These are phyloP conservation scores for Coemansia sp. DNA, from an alignment of 371 early-diverging fungal genomes.

Conservation along the genomic window DNA sequence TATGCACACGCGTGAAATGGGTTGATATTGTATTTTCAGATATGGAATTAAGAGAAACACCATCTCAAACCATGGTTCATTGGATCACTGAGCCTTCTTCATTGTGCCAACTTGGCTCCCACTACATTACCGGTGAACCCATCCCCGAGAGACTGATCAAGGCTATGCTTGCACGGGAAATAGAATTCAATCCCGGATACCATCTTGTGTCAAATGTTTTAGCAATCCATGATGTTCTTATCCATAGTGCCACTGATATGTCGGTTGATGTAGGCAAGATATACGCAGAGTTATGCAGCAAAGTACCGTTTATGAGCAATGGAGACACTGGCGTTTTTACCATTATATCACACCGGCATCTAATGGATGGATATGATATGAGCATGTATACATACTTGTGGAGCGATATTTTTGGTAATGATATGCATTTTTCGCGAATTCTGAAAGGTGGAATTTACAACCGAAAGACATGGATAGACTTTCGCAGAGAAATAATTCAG, in stretches of 20 bases:
- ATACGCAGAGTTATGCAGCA: constrained; percentile 61
- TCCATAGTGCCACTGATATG: constrained; percentile 55
- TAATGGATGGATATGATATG: constrained; percentile 80
- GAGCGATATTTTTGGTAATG: constrained; percentile 77
- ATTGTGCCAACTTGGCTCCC: constrained; percentile 64
- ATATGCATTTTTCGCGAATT: constrained; percentile 75
- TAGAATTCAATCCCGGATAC: constrained; percentile 61
- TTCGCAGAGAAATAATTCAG: constrained; percentile 60
- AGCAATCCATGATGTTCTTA: constrained; percentile 65
- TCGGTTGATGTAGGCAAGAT: constrained; percentile 56
- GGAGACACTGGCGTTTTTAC: constrained; percentile 14
- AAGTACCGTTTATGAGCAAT: constrained; percentile 57
- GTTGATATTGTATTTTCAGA: constrained; percentile 63
- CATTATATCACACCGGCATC: constrained; percentile 57
- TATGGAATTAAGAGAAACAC: constrained; percentile 81
- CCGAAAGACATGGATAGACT: constrained; percentile 54
- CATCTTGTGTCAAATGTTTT: constrained; percentile 70
- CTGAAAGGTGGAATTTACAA: constrained; percentile 50
- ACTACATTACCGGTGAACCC: constrained; percentile 63
- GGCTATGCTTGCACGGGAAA: constrained; percentile 61
- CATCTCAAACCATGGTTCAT: constrained; percentile 72
- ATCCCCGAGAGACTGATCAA: constrained; percentile 68
- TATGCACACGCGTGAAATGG: neutral
- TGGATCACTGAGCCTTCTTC: constrained; percentile 79
- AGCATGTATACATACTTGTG: constrained; percentile 71